Base-by-base conservation (phyloP, 2,329 filamentous ascomycete genomes). In the Gliomastix tumulicola region DNA sequence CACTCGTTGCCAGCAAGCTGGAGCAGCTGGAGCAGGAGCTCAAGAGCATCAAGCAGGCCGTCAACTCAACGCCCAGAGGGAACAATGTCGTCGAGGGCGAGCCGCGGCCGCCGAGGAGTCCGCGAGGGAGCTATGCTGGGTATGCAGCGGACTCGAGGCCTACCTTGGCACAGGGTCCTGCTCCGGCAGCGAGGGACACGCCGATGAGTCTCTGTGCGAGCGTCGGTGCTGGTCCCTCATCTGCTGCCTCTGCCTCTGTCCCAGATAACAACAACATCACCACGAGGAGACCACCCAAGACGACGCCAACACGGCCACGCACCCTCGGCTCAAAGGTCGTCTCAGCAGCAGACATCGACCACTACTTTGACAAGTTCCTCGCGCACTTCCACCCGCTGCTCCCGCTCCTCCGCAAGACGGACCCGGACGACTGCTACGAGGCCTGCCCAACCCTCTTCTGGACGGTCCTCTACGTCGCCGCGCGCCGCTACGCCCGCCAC, bases 311-410 rank as follows among this genome's bases (percentile, higher is more conserved):
- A 39, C 57, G 65, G 35, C 53, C 70, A 2, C 60, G 71, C 33
- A 59, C 67, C 5, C 47, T 76, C 10, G 66, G 62, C 3, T 66
- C 64, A 4, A 61, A 64, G 8, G 59, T 69, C 2, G 65, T 76
- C 33, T 61, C 71, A 0, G 67, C 69, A 1, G 65, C 70, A 30
- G 71, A 76, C 30, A 67, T 76, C 36, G 66, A 73, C 37, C 71
- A 65, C 47, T 76, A 76, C 44, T 76, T 76, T 49, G 61, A 69
- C 40, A 71, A 67, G 65, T 71, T 69, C 45, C 65, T 76, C 41
- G 62, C 71, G 40, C 60, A 59, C 39, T 76, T 68, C 34, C 71
- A 76, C 38, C 64, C 63, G 4, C 71, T 70, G 43, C 60, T 76
- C 32, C 73, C 73, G 13, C 60, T 76, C 11, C 49, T 76, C 11